Evolutionary conservation across 1,284 basidiomycete species (phyloP).

Genomic region (Singerocomus rubriflavus): DNA sequence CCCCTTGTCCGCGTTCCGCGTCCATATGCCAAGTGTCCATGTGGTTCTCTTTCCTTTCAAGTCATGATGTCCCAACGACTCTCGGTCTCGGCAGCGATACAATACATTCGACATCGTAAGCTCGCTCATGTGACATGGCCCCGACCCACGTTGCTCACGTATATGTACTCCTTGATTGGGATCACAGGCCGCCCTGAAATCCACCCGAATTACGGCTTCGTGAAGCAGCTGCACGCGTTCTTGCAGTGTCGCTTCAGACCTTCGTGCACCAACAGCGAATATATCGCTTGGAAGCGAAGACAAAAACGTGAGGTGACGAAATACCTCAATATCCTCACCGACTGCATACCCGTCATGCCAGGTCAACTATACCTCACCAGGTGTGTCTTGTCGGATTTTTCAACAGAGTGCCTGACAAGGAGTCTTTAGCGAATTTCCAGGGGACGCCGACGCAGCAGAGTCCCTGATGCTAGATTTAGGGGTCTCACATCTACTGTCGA

Average conservation of each 20-base stretch:
- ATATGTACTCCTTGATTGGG: constrained; percentile 7
- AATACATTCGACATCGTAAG: constrained; percentile 49
- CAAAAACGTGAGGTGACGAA: constrained; percentile 48
- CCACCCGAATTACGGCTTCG: constrained; percentile 63
- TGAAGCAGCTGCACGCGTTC: constrained; percentile 57
- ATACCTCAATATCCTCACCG: constrained; percentile 48
- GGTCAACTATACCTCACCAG: constrained; percentile 50
- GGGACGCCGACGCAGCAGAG: constrained; percentile 46
- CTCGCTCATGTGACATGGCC: background rate
- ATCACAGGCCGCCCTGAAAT: constrained; percentile 48
- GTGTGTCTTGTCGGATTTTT: constrained; percentile 28
- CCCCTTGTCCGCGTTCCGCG: no score
- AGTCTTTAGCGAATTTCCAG: constrained; percentile 48
- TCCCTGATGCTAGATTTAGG: constrained; percentile 49
- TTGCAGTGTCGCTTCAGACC: constrained; percentile 47
- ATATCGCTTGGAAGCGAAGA: constrained; percentile 53
- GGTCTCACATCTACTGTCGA: constrained; percentile 48
- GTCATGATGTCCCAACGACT: constrained; percentile 54
- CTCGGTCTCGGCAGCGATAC: constrained; percentile 43
- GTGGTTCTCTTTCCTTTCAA: constrained; percentile 23
- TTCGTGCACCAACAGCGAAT: constrained; percentile 40
- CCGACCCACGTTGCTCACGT: constrained; percentile 8
- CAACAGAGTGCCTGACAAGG: constrained; percentile 1
- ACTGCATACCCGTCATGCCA: constrained; percentile 47
- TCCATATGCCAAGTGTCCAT: constrained; percentile 4